Evolutionary conservation across 805 yeast genomes (phyloP).

Genomic region (Pichia exigua): DNA sequence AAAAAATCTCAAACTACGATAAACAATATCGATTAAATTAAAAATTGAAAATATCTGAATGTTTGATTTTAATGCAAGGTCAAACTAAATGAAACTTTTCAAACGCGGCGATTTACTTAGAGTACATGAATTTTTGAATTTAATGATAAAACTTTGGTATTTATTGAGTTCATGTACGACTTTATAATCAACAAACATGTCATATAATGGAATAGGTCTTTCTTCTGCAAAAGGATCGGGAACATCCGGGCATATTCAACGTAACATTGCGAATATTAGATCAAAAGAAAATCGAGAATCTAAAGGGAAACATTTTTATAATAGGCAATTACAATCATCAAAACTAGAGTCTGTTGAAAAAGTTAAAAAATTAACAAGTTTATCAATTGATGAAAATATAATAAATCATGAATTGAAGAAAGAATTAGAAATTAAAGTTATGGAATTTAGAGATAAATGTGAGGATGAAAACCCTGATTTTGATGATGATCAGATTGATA

Average conservation of each 20-base stretch:
- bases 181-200: slow-evolving; percentile 27
- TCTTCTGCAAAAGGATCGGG: slow-evolving; percentile 53
- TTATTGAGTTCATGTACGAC: too few species aligned
- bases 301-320: slow-evolving; percentile 31
- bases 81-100: neutral
- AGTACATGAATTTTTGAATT: too few species aligned
- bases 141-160: too few species aligned
- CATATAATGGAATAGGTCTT: slow-evolving; percentile 52
- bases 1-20: neutral
- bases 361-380: slow-evolving; percentile 10
- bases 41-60: neutral
- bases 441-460: slow-evolving; percentile 42
- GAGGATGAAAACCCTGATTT: slow-evolving; percentile 37
- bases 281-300: slow-evolving; percentile 19
- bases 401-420: slow-evolving; percentile 32
- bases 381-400: slow-evolving; percentile 23
- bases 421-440: slow-evolving; percentile 37
- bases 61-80: neutral
- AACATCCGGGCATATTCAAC: slow-evolving; percentile 54
- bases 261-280: slow-evolving; percentile 29
- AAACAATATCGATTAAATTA: too few species aligned
- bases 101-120: too few species aligned
- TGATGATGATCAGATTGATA: slow-evolving; percentile 32
- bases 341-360: slow-evolving; percentile 1
- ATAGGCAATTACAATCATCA: slow-evolving; percentile 25